Conservation (phyloP, 768 basidiomycete species). For the Tubosaeta sp. region DNA sequence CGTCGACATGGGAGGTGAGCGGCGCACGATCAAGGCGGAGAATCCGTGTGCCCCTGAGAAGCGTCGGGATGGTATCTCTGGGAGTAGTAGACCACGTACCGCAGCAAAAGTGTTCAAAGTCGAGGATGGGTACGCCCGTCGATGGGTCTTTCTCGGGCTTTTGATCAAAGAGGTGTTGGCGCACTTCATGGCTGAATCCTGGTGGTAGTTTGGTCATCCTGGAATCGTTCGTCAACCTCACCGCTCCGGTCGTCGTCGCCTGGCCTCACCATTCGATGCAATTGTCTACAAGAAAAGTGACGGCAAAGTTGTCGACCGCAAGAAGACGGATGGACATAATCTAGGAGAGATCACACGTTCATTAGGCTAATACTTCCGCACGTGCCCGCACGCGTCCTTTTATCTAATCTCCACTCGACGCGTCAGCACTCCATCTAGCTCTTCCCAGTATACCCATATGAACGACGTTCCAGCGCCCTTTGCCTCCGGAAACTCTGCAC, state of each 20-base stretch:
- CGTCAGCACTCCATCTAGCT: conserved; percentile 3
- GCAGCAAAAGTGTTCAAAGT: conserved; percentile 71
- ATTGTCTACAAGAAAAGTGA: conserved; percentile 76
- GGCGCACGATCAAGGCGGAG: conserved; percentile 68
- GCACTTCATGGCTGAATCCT: conserved; percentile 71
- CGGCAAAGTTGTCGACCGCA: conserved; percentile 36
- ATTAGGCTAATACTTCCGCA: not conserved
- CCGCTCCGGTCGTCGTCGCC: not conserved
- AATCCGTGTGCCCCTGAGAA: conserved; percentile 75
- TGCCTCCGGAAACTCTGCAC: conserved; percentile 68
- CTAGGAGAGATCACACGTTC: too few relatives aligned
- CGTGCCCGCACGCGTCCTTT: conserved; percentile 5
- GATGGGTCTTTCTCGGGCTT: conserved; percentile 38
- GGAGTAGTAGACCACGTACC: conserved; percentile 34
- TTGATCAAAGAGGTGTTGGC: conserved; percentile 54
- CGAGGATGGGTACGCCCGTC: conserved; percentile 59
- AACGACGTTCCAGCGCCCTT: conserved; percentile 62
- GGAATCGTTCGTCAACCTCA: not conserved
- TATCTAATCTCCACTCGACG: too few relatives aligned
- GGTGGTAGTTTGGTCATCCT: conserved; percentile 81
- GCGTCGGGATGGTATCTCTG: not conserved
- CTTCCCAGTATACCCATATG: conserved; percentile 51
- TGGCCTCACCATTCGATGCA: conserved; percentile 66
- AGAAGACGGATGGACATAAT: conserved; percentile 6
- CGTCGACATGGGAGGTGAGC: not conserved